Evolutionary conservation across 225 moss, liverwort and hornwort species (phyloP), one percentile per base, ranked within the genome.

Genomic region (Sphagnum contortum): DNA sequence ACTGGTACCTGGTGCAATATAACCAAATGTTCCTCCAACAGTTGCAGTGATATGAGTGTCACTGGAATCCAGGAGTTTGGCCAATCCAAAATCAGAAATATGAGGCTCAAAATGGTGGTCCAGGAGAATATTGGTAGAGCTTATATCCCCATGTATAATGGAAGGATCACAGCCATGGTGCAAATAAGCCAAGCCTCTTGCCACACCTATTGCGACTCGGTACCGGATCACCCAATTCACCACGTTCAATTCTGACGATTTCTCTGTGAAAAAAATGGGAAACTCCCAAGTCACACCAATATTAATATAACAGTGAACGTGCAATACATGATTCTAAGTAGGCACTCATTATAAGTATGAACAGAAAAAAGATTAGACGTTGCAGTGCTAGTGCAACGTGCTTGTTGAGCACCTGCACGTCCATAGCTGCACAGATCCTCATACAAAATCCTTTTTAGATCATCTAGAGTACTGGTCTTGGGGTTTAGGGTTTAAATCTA

Each of bases 61-160:
- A 44, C 62, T 69, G 46, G 65, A 4, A n/a, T 52, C 65, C 46
- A 84, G 66, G 9, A 84, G 51, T 60, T 77, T 81, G 12, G 84
- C 80, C 45, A 84, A 66, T 12, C 84, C 84, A 56, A 84, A 84
- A 59, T 84, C 84, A 6, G 84, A 77, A 6, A 84, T 62, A 69
- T 81, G 74, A 5, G 84, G 80, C 67, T 75, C 63, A 13, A 73
- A 73, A 0, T 78, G 53, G 5, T 75, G 51, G 62, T 84, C 80
- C 2, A 84, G 77, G 5, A 84, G 72, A 29, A 84, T 73, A 60
- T 84, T 84, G 3, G 77, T 77, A 50, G 84, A 29, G 47, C 72
- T 72, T 8, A 84, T 65, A 57, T 84, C 84, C 50, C 81, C 66
- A 48, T 81, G 84, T 6, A 84, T 73, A 65, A 84, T 84, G 66